Percentiles rank a stretch among this genome's conserved stretches.
Evolutionary conservation across 257 asterid species (phyloP).

Genomic region (Solanum medicagineum): DNA sequence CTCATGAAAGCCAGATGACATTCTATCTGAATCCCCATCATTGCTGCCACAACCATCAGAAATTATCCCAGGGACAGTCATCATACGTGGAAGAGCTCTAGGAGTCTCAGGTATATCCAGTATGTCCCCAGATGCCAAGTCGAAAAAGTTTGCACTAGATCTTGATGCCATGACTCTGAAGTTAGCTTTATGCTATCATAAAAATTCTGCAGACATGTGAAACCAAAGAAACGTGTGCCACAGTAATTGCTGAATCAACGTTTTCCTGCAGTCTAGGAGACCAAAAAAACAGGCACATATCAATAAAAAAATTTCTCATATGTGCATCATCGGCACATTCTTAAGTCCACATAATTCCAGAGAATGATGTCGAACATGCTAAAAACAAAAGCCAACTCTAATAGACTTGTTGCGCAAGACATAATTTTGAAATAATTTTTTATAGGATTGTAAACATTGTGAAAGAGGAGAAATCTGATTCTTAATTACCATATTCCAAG

Average conservation of each 20-base stretch:
- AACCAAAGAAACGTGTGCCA: background rate
- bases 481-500: background rate
- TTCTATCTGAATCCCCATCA: slow-evolving; percentile 61
- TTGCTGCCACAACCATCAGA: slow-evolving; percentile 46
- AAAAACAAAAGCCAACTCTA: background rate
- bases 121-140: slow-evolving; percentile 47
- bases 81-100: slow-evolving; percentile 63
- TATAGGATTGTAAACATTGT: background rate
- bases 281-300: background rate
- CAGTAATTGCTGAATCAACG: background rate
- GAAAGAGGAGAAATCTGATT: background rate
- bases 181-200: slow-evolving; percentile 1
- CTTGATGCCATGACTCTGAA: slow-evolving; percentile 44
- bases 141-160: slow-evolving; percentile 55
- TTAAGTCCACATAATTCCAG: background rate
- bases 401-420: background rate
- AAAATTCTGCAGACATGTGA: background rate
- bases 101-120: slow-evolving; percentile 49
- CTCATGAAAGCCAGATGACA: slow-evolving; percentile 36
- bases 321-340: background rate
- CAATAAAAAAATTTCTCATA: background rate
- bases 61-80: slow-evolving; percentile 65
- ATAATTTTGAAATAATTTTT: background rate
- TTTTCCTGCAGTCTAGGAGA: background rate
- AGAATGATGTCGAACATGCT: background rate